phyloP scores from a whole-genome alignment of 345 rosid species.

The Lagerstroemia speciosa region DNA sequence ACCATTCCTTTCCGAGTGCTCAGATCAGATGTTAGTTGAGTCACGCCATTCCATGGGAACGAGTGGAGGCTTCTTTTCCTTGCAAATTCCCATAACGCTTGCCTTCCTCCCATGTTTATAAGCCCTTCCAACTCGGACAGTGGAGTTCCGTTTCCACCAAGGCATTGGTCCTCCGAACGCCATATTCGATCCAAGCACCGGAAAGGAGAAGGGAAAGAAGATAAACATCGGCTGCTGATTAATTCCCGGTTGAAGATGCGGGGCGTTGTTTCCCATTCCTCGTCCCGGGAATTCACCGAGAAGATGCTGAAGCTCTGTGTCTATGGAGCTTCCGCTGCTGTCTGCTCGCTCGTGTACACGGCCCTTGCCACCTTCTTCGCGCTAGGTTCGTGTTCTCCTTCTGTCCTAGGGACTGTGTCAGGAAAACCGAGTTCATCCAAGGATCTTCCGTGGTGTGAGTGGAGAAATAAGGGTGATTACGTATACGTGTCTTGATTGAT shows the following conservation, averaged over 20 bases:
- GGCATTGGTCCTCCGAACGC: too few species aligned
- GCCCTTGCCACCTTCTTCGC: conserved; percentile 19
- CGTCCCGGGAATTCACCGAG: not conserved
- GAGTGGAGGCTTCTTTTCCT: not conserved
- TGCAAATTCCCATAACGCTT: not conserved
- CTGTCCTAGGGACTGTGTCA: not conserved
- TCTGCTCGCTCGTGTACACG: conserved; percentile 14
- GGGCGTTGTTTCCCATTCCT: not conserved
- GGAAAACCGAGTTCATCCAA: too few species aligned
- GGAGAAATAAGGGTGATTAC: not conserved
- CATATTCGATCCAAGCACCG: not conserved
- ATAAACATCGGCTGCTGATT: not conserved
- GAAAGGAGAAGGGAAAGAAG: not conserved
- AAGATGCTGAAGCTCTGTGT: conserved; percentile 9
- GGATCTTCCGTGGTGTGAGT: not conserved
- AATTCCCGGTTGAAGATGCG: not conserved
- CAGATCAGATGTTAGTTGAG: too few species aligned
- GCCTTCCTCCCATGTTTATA: not conserved
- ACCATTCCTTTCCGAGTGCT: not conserved
- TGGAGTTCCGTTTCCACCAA: not conserved
- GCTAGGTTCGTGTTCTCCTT: conserved; percentile 10
- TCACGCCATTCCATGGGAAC: too few species aligned
- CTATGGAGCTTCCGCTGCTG: conserved; percentile 10
- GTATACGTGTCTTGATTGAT: not conserved
- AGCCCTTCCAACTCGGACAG: not conserved